Evolutionary conservation across 768 basidiomycete species (phyloP).

Genomic region (Serpula lacrymans): DNA sequence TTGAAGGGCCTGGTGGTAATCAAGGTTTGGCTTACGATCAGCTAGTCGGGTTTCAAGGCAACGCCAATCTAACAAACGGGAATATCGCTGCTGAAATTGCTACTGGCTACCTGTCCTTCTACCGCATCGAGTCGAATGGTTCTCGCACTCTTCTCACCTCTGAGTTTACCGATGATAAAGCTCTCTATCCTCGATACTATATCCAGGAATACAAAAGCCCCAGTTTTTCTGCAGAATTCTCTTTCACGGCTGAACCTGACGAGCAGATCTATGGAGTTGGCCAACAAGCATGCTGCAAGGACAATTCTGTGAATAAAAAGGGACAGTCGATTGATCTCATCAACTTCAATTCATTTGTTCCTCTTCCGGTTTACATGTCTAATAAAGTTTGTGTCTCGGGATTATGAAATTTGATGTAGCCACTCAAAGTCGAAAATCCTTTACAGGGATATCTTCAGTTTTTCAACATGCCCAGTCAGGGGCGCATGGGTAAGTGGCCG

Average conservation of each 20-base stretch:
- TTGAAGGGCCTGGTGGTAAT: slow-evolving; percentile 31
- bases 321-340: slow-evolving; percentile 35
- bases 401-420: not conserved
- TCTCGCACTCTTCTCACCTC: slow-evolving; percentile 23
- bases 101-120: slow-evolving; percentile 25
- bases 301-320: slow-evolving; percentile 36
- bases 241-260: slow-evolving; percentile 28
- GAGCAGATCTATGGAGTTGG: slow-evolving; percentile 36
- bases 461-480: slow-evolving; percentile 36
- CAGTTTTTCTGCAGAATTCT: slow-evolving; percentile 30
- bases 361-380: slow-evolving; percentile 35
- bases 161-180: slow-evolving; percentile 32
- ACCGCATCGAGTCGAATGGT: slow-evolving; percentile 27
- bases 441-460: slow-evolving; percentile 33
- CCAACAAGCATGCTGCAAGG: slow-evolving; percentile 36
- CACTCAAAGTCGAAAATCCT: not conserved
- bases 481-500: slow-evolving; percentile 24
- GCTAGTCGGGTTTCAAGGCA: slow-evolving; percentile 25
- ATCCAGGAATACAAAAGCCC: slow-evolving; percentile 28
- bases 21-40: slow-evolving; percentile 29
- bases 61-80: slow-evolving; percentile 30
- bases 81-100: slow-evolving; percentile 19
- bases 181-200: slow-evolving; percentile 27
- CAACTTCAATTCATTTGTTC: slow-evolving; percentile 35
- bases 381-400: slow-evolving; percentile 23